Conservation (phyloP, 176 grass and related monocot species). For the Aegilops bicornis region DNA sequence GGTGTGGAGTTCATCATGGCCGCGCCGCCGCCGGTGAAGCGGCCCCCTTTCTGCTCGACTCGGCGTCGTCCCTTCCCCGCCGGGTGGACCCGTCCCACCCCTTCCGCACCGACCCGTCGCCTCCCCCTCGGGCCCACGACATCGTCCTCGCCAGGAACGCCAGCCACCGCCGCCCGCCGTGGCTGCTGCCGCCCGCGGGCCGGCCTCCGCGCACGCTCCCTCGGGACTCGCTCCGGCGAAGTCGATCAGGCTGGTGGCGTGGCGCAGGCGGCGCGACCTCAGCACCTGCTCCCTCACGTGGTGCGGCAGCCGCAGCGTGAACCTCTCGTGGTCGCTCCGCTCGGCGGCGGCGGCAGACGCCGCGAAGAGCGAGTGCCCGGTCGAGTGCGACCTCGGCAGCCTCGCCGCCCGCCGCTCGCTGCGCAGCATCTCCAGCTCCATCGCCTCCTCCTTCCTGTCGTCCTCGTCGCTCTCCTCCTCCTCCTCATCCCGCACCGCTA, state of each 20-base stretch:
- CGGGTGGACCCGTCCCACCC: constrained; percentile 43
- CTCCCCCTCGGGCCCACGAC: constrained; percentile 48
- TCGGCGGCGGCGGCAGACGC: constrained; percentile 10
- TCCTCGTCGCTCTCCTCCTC: constrained; percentile 40
- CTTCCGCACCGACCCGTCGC: constrained; percentile 42
- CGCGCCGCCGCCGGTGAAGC: not conserved
- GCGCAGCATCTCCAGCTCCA: constrained; percentile 68
- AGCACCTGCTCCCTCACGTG: constrained; percentile 63
- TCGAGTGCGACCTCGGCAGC: constrained; percentile 66
- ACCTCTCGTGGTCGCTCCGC: constrained; percentile 51
- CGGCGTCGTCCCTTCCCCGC: constrained; percentile 32
- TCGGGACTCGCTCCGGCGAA: constrained; percentile 42
- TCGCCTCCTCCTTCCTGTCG: constrained; percentile 51
- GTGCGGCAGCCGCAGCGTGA: constrained; percentile 74
- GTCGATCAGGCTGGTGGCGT: constrained; percentile 65
- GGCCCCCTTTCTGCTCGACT: constrained; percentile 40
- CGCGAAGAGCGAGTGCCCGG: constrained; percentile 32
- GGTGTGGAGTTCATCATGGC: not conserved
- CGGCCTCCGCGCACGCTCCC: constrained; percentile 47
- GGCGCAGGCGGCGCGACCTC: constrained; percentile 54
- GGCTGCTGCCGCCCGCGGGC: constrained; percentile 37
- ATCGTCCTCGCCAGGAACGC: constrained; percentile 48
- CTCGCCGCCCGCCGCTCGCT: constrained; percentile 38
- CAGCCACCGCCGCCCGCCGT: constrained; percentile 57
- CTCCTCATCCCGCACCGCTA: constrained; percentile 16